phyloP scores from a whole-genome alignment of 192 early-diverging fungal genomes.

The Coemansia interrupta region DNA sequence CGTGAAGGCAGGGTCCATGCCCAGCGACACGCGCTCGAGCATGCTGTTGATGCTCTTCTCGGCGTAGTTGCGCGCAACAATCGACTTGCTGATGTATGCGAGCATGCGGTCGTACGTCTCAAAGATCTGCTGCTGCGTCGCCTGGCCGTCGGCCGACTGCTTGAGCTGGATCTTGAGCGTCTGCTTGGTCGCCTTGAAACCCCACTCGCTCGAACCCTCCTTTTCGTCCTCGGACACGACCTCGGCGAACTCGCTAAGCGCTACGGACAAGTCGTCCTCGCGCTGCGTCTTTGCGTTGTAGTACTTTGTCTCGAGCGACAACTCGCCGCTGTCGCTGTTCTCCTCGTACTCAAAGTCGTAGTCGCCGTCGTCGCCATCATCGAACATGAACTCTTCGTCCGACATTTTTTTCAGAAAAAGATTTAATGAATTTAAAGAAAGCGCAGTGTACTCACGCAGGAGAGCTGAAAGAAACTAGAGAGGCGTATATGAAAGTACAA shows the following conservation, averaged over 20 bases:
- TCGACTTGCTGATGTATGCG: constrained; percentile 20
- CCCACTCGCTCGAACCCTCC: constrained; percentile 29
- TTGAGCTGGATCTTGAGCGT: constrained; percentile 34
- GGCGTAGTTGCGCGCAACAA: constrained; percentile 35
- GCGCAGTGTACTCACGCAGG: background rate
- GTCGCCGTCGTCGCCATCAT: constrained; percentile 31
- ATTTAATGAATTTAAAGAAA: background rate
- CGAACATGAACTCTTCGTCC: constrained; percentile 52
- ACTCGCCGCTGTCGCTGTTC: constrained; percentile 23
- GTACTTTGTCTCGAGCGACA: constrained; percentile 45
- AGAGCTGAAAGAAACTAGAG: background rate
- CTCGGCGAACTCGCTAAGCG: constrained; percentile 23
- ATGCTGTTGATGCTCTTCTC: constrained; percentile 51
- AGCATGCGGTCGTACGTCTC: constrained; percentile 35
- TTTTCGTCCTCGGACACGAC: constrained; percentile 20
- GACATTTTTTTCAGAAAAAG: constrained; percentile 28
- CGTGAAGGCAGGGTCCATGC: constrained; percentile 13
- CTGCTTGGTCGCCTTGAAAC: constrained; percentile 48
- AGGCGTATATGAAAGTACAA: background rate
- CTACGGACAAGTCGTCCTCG: constrained; percentile 23
- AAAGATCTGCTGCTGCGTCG: background rate
- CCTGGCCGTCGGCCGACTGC: constrained; percentile 10
- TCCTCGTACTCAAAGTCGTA: constrained; percentile 46
- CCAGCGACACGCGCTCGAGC: constrained; percentile 29
- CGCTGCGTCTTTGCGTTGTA: constrained; percentile 50